Evolutionary conservation across 129 eudicot species (phyloP).

Genomic region (Kitagawia praeruptora): DNA sequence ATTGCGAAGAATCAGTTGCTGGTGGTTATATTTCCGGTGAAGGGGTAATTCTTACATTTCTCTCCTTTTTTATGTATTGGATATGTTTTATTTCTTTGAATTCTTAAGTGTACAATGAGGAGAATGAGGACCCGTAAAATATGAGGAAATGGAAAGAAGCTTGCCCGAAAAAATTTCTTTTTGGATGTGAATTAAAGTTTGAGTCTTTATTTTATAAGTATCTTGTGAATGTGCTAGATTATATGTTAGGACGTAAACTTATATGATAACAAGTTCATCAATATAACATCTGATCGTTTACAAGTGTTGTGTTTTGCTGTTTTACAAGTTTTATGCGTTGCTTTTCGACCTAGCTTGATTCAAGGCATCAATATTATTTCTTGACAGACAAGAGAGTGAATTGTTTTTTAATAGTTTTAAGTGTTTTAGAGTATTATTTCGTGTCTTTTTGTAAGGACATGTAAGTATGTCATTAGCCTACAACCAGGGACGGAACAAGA

Average conservation of each 20-base stretch:
- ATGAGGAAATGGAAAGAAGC: neutral
- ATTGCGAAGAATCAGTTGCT: conserved; percentile 27
- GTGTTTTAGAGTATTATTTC: neutral
- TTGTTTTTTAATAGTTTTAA: neutral
- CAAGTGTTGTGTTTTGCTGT: neutral
- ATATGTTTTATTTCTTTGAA: neutral
- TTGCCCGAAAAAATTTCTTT: neutral
- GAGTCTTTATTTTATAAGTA: neutral
- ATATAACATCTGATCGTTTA: neutral
- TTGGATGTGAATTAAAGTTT: neutral
- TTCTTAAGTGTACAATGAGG: neutral
- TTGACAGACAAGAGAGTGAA: neutral
- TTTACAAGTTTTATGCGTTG: neutral
- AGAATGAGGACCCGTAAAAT: neutral
- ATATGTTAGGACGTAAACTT: neutral
- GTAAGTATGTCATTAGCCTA: neutral
- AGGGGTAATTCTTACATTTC: conserved; percentile 42
- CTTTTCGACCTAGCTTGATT: neutral
- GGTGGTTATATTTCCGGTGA: conserved; percentile 65
- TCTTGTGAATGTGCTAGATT: neutral
- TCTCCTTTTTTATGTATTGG: neutral
- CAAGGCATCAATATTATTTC: neutral
- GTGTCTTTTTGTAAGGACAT: neutral
- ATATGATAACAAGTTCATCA: neutral
- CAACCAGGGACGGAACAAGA: no score